These are phyloP conservation scores for Rhodomyrtus psidioides DNA, from an alignment of 441 rosid genomes.

Conservation along the genomic window DNA sequence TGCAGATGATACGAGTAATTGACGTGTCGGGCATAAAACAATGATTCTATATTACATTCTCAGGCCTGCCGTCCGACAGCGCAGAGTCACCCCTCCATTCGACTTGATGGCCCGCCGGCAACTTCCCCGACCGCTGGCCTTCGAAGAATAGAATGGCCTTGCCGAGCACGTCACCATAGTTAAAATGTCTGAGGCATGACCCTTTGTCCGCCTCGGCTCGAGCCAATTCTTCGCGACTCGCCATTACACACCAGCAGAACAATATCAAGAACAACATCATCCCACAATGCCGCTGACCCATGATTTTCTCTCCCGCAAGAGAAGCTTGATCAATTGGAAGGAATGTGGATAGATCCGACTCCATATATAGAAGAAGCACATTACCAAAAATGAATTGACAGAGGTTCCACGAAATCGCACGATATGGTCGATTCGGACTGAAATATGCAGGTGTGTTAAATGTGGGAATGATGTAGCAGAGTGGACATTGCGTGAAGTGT, in stretches of 20 bases:
- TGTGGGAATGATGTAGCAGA: constrained; percentile 8
- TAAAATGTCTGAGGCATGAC: constrained; percentile 16
- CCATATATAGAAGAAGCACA: constrained; percentile 18
- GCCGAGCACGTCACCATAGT: constrained; percentile 51
- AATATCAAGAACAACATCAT: constrained; percentile 2
- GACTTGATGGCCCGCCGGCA: constrained; percentile 48
- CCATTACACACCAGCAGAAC: constrained; percentile 11
- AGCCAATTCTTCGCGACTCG: not conserved
- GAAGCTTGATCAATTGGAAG: not conserved
- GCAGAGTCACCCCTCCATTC: constrained; percentile 74
- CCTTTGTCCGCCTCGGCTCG: constrained; percentile 4
- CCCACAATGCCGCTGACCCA: constrained; percentile 5
- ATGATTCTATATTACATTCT: constrained; percentile 27
- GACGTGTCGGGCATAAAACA: not conserved
- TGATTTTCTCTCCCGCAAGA: not conserved
- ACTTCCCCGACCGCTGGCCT: constrained; percentile 78
- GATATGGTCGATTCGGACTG: not conserved
- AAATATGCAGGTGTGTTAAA: not conserved
- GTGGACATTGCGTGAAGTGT: constrained; percentile 32
- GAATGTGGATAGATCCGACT: not conserved
- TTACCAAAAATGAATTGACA: not conserved
- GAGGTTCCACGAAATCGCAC: too few relatives aligned
- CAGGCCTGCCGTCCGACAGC: constrained; percentile 57
- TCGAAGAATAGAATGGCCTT: constrained; percentile 73
- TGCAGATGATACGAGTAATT: not conserved